Evolutionary conservation across 345 rosid genomes (phyloP).

Genomic region (Kernera saxatilis): DNA sequence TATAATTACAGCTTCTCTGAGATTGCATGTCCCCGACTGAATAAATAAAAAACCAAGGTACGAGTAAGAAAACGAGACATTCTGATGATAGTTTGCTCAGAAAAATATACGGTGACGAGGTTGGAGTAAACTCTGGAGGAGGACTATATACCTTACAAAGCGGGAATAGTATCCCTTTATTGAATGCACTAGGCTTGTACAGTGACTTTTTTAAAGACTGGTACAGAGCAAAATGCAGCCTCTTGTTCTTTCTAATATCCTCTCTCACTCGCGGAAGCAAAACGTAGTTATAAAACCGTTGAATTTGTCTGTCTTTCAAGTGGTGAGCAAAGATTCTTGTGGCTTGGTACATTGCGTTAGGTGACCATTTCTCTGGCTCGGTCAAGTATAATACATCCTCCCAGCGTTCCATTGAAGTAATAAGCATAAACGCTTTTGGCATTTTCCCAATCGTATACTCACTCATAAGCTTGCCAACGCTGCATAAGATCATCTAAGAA

Average conservation of each 20-base stretch:
- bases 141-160: constrained; percentile 61
- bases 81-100: background rate
- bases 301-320: constrained; percentile 62
- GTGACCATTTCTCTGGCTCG: constrained; percentile 94
- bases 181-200: constrained; percentile 89
- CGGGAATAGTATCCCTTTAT: constrained; percentile 86
- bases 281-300: constrained; percentile 66
- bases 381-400: constrained; percentile 83
- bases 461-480: constrained; percentile 69
- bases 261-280: constrained; percentile 91
- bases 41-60: background rate
- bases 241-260: constrained; percentile 75
- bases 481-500: constrained; percentile 25
- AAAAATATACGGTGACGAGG: background rate
- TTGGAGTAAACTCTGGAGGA: background rate
- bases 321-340: constrained; percentile 82
- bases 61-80: background rate
- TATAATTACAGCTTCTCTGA: constrained; percentile 88
- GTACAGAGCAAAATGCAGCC: constrained; percentile 78
- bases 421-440: constrained; percentile 78
- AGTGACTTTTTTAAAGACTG: constrained; percentile 75
- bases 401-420: constrained; percentile 72
- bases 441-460: constrained; percentile 83
- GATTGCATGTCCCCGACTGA: constrained; percentile 93
- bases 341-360: constrained; percentile 89